A percentile compares a stretch with the other conserved stretches of the same genome.
phyloP scores from a whole-genome alignment of 2,329 filamentous ascomycete species.

The Lecanosticta acicola region DNA sequence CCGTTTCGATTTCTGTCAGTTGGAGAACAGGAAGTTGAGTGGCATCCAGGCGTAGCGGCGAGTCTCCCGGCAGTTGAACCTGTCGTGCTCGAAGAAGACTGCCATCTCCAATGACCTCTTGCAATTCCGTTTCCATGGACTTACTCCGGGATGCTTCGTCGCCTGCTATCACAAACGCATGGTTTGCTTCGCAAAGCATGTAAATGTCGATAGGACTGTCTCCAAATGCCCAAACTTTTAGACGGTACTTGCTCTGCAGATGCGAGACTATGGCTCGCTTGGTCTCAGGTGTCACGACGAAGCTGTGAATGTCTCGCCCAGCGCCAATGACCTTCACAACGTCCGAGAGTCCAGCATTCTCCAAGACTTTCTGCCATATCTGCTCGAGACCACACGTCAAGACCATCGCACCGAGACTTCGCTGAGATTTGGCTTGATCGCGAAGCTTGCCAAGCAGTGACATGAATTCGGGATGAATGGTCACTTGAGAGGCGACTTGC shows the following conservation, averaged over 20 bases:
- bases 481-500: slow-evolving; percentile 38
- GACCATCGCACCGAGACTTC: slow-evolving; percentile 47
- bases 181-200: slow-evolving; percentile 52
- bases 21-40: too few species aligned
- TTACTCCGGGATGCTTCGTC: slow-evolving; percentile 44
- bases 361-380: slow-evolving; percentile 54
- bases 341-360: slow-evolving; percentile 37
- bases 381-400: slow-evolving; percentile 51
- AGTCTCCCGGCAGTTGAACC: slow-evolving; percentile 40
- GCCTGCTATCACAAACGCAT: slow-evolving; percentile 53
- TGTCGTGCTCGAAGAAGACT: slow-evolving; percentile 42
- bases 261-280: slow-evolving; percentile 47
- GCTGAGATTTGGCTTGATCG: slow-evolving; percentile 21
- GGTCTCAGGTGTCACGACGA: slow-evolving; percentile 47
- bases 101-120: slow-evolving; percentile 37
- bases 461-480: slow-evolving; percentile 46
- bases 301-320: slow-evolving; percentile 40
- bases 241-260: slow-evolving; percentile 34
- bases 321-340: slow-evolving; percentile 50
- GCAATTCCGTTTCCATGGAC: slow-evolving; percentile 48
- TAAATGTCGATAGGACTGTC: slow-evolving; percentile 54
- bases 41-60: slow-evolving; percentile 39
- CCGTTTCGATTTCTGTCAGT: too few species aligned
- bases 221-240: slow-evolving; percentile 55
- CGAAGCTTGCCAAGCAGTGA: slow-evolving; percentile 35